A percentile compares a stretch with the other conserved stretches of the same genome.
Evolutionary conservation across 352 stramenopile species (phyloP).

Genomic region (Globisporangium abappressorium): DNA sequence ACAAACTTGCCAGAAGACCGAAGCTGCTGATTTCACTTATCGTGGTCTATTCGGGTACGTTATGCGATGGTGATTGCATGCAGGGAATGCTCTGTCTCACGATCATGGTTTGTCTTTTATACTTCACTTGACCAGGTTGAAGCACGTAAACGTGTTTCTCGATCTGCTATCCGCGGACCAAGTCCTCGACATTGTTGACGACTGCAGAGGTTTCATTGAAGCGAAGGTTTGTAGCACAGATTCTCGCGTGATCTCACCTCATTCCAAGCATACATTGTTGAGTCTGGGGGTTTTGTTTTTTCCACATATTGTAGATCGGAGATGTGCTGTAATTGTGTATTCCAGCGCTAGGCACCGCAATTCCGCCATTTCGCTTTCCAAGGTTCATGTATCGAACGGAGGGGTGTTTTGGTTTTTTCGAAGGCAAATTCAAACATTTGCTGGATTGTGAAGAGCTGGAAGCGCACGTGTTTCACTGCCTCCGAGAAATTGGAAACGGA

Average conservation of each 20-base stretch:
- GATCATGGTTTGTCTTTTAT: neutral
- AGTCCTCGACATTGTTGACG: conserved; percentile 30
- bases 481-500: conserved; percentile 76
- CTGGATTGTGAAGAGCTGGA: conserved; percentile 79
- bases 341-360: conserved; percentile 60
- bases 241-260: neutral
- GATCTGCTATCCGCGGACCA: conserved; percentile 26
- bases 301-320: conserved; percentile 35
- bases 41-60: conserved; percentile 15
- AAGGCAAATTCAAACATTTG: conserved; percentile 78
- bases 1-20: neutral
- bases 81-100: neutral
- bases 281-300: neutral
- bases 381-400: conserved; percentile 40
- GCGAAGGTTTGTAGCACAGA: conserved; percentile 29
- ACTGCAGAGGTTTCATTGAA: conserved; percentile 32
- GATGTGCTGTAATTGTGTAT: conserved; percentile 72
- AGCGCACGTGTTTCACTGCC: conserved; percentile 79
- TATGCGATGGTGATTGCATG: neutral
- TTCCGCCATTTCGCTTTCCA: conserved; percentile 73
- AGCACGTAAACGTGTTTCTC: conserved; percentile 27
- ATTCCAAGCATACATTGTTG: neutral
- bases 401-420: conserved; percentile 79
- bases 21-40: conserved; percentile 1
- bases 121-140: conserved; percentile 2